Evolutionary conservation across 2,329 filamentous ascomycete genomes (phyloP), one percentile per base, ranked within the genome.

Genomic region (Clonostachys rhizophaga): DNA sequence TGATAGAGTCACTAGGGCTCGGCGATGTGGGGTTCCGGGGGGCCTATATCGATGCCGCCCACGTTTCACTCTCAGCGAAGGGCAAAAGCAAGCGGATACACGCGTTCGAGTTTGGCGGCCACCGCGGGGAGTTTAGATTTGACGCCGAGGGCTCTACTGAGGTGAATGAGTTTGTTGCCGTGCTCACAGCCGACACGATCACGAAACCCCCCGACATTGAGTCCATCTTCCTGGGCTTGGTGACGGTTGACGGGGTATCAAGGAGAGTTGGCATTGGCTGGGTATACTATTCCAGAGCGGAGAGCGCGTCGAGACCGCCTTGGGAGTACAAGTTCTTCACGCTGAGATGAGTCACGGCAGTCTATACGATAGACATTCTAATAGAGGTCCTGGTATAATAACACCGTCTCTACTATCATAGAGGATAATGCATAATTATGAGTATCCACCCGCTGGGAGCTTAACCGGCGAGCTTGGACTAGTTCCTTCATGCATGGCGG

Each of bases 171-270:
- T 46, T 41, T 37, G 43, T 50, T n/a, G 45, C 43, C 12, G 39
- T 52, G 30, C 43, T 52, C 3, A 42, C 50, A 13, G 42, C 40
- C 5, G 44, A 52, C 40, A 52, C 50, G 9, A 49, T 52, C 45
- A 50, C 43, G 16, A 44, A 44, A 33, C 40, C 45, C 9, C 42
- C 43, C 4, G 41, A 48, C 6, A 43, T 34, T 30, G 16, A 44
- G 33, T 50, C 43, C n/a, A 48, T 48, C 16, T 36, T 52, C 17
- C 14, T 52, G 9, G 45, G 50, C 16, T 43, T 52, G 14, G 14
- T 5, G 16, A 47, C 45, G 20, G 24, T 42, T 14, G 42, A 44
- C 3, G 47, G 45, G 5, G 20, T 47, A 1, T 51, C 47, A 4
- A 45, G 10, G 3, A 45, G 48, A 24, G 48, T 45, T 4, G 45